Evolutionary conservation across 163 green algal genomes (phyloP).

Genomic region (Smithsoniella earleae): DNA sequence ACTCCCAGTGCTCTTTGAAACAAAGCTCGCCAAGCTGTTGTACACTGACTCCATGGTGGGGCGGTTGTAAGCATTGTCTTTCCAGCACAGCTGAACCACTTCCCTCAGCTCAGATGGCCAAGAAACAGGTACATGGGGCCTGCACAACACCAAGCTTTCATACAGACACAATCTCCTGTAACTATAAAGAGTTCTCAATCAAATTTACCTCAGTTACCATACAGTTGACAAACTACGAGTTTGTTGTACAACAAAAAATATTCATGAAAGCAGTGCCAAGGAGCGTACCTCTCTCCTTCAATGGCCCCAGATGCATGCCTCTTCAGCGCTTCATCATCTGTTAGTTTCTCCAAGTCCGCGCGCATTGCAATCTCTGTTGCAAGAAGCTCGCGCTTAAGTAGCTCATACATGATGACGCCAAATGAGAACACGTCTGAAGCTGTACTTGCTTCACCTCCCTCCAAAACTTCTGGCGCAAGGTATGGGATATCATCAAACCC

Average conservation of each 20-base stretch:
- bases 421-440: constrained; percentile 9
- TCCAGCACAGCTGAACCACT: constrained; percentile 22
- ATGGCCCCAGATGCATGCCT: not conserved
- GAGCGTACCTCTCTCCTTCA: constrained; percentile 9
- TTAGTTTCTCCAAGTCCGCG: constrained; percentile 23
- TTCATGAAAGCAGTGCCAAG: not conserved
- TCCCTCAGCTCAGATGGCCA: constrained; percentile 16
- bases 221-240: too few species aligned
- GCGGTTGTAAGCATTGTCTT: not conserved
- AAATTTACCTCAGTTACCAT: not conserved
- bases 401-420: constrained; percentile 29
- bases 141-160: not conserved
- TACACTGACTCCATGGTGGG: constrained; percentile 2
- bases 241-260: too few species aligned
- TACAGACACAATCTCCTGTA: not conserved
- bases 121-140: constrained; percentile 13
- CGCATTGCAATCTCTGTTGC: constrained; percentile 14
- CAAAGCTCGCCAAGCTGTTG: not conserved
- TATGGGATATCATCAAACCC: constrained; percentile 18
- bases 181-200: not conserved
- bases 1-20: too few species aligned
- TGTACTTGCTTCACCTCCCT: constrained; percentile 9
- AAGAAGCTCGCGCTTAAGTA: constrained; percentile 17
- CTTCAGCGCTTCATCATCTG: constrained; percentile 20
- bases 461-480: constrained; percentile 14